phyloP scores from a whole-genome alignment of 495 filamentous ascomycete species.

The Penicillium pancosmium region DNA sequence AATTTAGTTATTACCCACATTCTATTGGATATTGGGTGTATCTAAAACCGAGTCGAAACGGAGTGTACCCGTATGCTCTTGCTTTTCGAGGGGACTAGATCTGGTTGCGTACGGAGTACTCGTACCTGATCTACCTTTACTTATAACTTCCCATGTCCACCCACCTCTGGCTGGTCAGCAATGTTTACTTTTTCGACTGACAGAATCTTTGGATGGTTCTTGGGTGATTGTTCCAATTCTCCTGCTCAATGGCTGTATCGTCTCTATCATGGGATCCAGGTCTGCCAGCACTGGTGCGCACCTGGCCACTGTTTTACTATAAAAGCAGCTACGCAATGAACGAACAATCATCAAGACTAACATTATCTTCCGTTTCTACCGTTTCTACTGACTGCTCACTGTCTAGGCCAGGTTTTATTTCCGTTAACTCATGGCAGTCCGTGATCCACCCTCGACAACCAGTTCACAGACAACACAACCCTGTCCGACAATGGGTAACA shows the following conservation, averaged over 20 bases:
- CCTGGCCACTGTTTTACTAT: too few species aligned
- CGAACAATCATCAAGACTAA: too few species aligned
- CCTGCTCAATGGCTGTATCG: neutral
- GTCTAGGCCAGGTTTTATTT: too few species aligned
- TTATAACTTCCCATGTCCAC: neutral
- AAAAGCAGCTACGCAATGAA: too few species aligned
- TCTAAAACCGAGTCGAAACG: neutral
- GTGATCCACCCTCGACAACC: too few species aligned
- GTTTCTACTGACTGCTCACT: too few species aligned
- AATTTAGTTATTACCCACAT: neutral
- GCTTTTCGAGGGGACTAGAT: neutral
- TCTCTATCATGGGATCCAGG: too few species aligned
- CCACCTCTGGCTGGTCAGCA: too few species aligned
- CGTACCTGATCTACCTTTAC: neutral
- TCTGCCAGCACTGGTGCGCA: too few species aligned
- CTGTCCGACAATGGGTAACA: neutral
- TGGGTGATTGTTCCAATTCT: neutral
- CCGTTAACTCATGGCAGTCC: too few species aligned
- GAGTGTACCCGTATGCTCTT: neutral
- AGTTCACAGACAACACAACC: neutral
- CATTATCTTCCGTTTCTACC: too few species aligned
- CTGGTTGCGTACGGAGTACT: neutral
- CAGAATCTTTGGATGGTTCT: neutral
- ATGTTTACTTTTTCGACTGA: too few species aligned
- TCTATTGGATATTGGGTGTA: neutral